Evolutionary conservation across 2,329 filamentous ascomycete genomes (phyloP).

Genomic region (Sarocladiaceae sp.): DNA sequence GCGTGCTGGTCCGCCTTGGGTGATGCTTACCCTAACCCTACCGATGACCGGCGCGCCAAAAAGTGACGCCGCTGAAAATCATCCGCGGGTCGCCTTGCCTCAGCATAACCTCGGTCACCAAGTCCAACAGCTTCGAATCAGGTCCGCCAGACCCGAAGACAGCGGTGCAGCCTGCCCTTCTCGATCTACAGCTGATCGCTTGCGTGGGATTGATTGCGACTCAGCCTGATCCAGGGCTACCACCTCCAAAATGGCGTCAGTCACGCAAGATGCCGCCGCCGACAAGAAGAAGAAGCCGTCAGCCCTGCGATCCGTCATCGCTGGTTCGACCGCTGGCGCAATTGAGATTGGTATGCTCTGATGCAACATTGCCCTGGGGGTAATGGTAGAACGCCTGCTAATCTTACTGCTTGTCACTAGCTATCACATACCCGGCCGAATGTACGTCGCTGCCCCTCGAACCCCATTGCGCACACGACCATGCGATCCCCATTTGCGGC

Average conservation of each 20-base stretch:
- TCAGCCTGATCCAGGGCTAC: not conserved
- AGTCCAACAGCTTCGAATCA: not conserved
- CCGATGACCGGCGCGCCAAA: not conserved
- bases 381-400: too few relatives aligned
- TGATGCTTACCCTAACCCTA: not conserved
- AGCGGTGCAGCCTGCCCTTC: too few relatives aligned
- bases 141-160: too few relatives aligned
- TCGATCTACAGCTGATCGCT: too few relatives aligned
- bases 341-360: conserved; percentile 88
- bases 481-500: not conserved
- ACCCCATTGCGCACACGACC: not conserved
- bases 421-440: conserved; percentile 92
- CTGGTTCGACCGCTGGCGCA: conserved; percentile 88
- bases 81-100: not conserved
- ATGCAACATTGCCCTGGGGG: too few relatives aligned
- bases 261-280: conserved; percentile 18
- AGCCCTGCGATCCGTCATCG: conserved; percentile 81
- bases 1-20: not conserved
- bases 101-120: not conserved
- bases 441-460: conserved; percentile 49
- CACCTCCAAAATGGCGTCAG: conserved; percentile 23
- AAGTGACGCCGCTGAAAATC: conserved; percentile 3
- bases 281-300: conserved; percentile 57
- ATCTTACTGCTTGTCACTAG: conserved; percentile 22
- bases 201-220: too few relatives aligned